phyloP scores from a whole-genome alignment of 106 monocot species.

The Agapanthus africanus region DNA sequence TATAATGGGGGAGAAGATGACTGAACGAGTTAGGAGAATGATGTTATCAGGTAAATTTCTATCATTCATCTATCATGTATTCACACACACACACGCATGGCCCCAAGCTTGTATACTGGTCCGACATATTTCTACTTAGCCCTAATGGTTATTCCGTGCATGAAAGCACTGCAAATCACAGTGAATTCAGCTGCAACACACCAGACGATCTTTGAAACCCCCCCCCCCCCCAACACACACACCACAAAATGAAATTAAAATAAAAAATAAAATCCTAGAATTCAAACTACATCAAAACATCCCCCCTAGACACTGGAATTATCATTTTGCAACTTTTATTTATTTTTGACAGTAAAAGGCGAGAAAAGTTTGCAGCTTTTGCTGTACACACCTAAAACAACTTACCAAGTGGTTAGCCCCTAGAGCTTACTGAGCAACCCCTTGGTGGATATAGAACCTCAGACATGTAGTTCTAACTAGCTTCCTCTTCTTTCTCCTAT shows the following conservation, averaged over 20 bases:
- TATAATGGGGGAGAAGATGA: conserved; percentile 99
- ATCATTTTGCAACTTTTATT: too few relatives aligned
- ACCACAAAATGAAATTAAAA: too few relatives aligned
- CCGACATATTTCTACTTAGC: not conserved
- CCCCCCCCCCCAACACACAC: too few relatives aligned
- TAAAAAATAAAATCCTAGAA: too few relatives aligned
- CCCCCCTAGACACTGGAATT: not conserved
- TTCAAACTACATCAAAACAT: too few relatives aligned
- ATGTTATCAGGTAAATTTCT: conserved; percentile 85
- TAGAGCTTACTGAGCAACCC: not conserved
- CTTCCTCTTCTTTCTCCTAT: not conserved
- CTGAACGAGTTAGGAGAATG: conserved; percentile 91
- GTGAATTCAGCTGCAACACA: not conserved
- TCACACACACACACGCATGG: not conserved
- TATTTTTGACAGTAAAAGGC: too few relatives aligned
- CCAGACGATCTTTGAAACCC: not conserved
- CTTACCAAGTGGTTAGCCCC: not conserved
- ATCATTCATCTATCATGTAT: not conserved
- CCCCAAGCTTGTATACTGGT: not conserved
- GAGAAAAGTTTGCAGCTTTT: not conserved
- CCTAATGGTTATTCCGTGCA: not conserved
- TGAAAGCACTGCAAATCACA: not conserved
- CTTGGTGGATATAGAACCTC: not conserved
- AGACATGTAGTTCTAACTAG: not conserved
- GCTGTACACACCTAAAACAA: not conserved